phyloP scores from a whole-genome alignment of 495 filamentous ascomycete species.

The Haplographium delicatum region DNA sequence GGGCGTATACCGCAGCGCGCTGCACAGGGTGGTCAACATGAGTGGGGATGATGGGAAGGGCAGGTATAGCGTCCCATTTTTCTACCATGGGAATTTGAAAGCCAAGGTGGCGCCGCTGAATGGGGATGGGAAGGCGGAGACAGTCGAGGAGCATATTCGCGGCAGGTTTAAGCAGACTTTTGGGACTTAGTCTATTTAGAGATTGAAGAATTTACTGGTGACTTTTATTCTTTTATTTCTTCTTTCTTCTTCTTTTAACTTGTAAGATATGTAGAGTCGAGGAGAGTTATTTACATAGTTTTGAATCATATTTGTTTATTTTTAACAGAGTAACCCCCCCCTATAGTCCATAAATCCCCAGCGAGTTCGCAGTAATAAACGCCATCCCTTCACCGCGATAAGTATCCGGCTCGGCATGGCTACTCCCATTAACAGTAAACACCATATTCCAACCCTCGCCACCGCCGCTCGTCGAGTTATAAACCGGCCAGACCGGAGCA shows the following conservation, averaged over 20 bases:
- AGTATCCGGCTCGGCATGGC: conserved; percentile 12
- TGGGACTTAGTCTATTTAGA: too few species aligned
- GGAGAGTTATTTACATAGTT: too few species aligned
- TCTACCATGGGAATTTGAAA: conserved; percentile 39
- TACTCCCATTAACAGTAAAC: conserved; percentile 5
- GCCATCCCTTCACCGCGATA: conserved; percentile 15
- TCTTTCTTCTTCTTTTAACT: too few species aligned
- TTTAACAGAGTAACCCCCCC: too few species aligned
- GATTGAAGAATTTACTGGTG: too few species aligned
- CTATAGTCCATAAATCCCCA: not conserved
- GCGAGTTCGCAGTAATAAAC: conserved; percentile 9
- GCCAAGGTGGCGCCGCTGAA: conserved; percentile 27
- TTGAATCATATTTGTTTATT: too few species aligned
- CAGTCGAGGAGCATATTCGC: conserved; percentile 31
- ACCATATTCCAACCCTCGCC: conserved; percentile 7
- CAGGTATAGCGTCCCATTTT: conserved; percentile 46
- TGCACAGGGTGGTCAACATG: conserved; percentile 46
- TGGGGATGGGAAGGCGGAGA: conserved; percentile 19
- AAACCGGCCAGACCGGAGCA: conserved; percentile 3
- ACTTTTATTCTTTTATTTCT: too few species aligned
- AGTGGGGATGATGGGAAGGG: conserved; percentile 36
- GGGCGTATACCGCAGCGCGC: conserved; percentile 40
- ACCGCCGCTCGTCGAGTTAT: conserved; percentile 1
- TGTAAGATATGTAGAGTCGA: too few species aligned
- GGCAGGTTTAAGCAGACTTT: conserved; percentile 9